phyloP scores from a whole-genome alignment of 2,329 filamentous ascomycete genomes.

The Hypocrella siamensis region DNA sequence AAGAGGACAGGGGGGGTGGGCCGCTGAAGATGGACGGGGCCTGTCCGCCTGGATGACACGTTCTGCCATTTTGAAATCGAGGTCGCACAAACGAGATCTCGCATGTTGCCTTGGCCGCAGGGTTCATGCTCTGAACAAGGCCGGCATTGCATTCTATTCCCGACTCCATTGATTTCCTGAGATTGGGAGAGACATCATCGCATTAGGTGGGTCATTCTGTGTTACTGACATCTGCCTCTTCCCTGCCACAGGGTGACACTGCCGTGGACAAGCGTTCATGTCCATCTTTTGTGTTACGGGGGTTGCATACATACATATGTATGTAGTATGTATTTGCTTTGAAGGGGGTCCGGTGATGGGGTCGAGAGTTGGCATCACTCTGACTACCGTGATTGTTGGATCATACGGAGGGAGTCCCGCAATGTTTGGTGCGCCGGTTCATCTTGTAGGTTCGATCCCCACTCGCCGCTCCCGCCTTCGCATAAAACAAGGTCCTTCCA shows the following conservation, averaged over 20 bases:
- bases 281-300: too few relatives aligned
- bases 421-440: too few relatives aligned
- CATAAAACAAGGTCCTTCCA: too few relatives aligned
- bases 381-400: too few relatives aligned
- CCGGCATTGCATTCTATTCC: constrained; percentile 43
- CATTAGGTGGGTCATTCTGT: constrained; percentile 48
- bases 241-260: too few relatives aligned
- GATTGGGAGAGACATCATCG: constrained; percentile 38
- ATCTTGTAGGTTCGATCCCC: too few relatives aligned
- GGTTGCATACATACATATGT: too few relatives aligned
- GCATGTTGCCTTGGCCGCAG: constrained; percentile 51
- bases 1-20: background rate
- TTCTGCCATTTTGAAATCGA: constrained; percentile 11
- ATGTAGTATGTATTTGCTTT: constrained; percentile 20
- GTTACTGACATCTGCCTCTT: constrained; percentile 44
- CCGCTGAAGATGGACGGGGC: too few relatives aligned
- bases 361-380: constrained; percentile 23
- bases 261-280: too few relatives aligned
- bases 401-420: too few relatives aligned
- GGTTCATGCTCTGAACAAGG: constrained; percentile 45
- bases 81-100: constrained; percentile 37
- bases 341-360: constrained; percentile 23
- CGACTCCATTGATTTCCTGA: constrained; percentile 43
- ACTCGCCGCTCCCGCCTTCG: too few relatives aligned
- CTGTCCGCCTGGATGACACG: background rate